phyloP scores from a whole-genome alignment of 345 rosid species.

The Populus davidiana region DNA sequence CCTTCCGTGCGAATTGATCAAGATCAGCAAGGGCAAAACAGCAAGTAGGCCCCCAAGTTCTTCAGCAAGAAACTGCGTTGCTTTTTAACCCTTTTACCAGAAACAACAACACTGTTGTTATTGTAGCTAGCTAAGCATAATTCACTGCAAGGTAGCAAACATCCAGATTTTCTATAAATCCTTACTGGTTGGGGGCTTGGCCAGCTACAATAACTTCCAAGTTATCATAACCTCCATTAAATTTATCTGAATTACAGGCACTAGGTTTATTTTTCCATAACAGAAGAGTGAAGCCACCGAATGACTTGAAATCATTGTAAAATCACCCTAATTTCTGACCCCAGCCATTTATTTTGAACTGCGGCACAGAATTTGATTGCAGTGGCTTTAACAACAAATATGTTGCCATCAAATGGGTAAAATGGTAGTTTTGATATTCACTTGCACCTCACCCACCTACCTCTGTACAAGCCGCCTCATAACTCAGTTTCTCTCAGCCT shows the following conservation, averaged over 20 bases:
- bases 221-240: no score
- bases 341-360: background rate
- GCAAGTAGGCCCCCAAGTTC: conserved; percentile 21
- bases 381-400: background rate
- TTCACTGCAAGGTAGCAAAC: background rate
- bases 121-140: background rate
- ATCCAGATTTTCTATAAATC: background rate
- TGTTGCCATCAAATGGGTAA: conserved; percentile 15
- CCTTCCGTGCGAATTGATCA: conserved; percentile 9
- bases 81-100: background rate
- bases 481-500: conserved; percentile 11
- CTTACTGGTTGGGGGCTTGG: conserved; percentile 15
- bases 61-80: conserved; percentile 22
- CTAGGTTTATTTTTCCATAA: no score
- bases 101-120: conserved; percentile 29
- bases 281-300: no score
- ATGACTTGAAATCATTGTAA: no score
- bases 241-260: no score
- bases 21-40: background rate
- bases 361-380: conserved; percentile 12
- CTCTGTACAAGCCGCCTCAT: conserved; percentile 30
- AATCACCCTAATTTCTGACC: background rate
- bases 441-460: conserved; percentile 5
- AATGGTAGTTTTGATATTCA: conserved; percentile 8
- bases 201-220: no score